Base-by-base conservation (phyloP, 116 monocot species). In the Posidonia oceanica region DNA sequence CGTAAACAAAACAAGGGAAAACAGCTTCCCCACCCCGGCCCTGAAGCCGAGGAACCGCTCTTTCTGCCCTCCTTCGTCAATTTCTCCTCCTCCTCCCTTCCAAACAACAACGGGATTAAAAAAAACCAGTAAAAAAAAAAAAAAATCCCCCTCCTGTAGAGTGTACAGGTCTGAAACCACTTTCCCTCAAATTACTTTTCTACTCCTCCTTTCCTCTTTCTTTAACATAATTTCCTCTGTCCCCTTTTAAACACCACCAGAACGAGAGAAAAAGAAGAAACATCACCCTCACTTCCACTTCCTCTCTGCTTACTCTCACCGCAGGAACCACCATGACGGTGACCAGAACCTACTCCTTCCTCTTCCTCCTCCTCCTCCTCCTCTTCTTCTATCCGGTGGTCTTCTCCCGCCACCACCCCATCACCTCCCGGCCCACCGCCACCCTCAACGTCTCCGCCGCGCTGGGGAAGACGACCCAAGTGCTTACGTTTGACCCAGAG, bases 401-500 rank as follows among this genome's bases (percentile, higher is more conserved):
- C 3, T 44, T 69, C 12, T 12, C 69, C 75, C 44, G 18, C 17
- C 17, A 7, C 29, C 29, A 23, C 16, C 53, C 14, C 36, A 66
- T 14, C 59, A 13, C 52, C 5, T 22, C 75, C 48, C 48, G 7
- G 7, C 48, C 48, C 11, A 69, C 64, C 70, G 51, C 78, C 13
- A 78, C 78, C 16, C 78, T 78, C 67, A 38, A 72, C 78, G 57
- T 78, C 73, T 59, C 78, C 73, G 54, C 36, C 38, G 54, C 63
- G 14, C 53, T 73, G 4, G 21, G 52, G 22, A 61, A 39, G 17
- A 56, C 78, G 56, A 17, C 54, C 58, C 36, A 36, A 10, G 77
- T 67, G 17, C 77, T 77, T 66, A 59, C 77, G 29, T 41, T 72
- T 39, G 40, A 66, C 62, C 73, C 18, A 15, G 42, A 72, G 14